Evolutionary conservation across 768 basidiomycete species (phyloP).

Genomic region (Cystobasidium onofrii): DNA sequence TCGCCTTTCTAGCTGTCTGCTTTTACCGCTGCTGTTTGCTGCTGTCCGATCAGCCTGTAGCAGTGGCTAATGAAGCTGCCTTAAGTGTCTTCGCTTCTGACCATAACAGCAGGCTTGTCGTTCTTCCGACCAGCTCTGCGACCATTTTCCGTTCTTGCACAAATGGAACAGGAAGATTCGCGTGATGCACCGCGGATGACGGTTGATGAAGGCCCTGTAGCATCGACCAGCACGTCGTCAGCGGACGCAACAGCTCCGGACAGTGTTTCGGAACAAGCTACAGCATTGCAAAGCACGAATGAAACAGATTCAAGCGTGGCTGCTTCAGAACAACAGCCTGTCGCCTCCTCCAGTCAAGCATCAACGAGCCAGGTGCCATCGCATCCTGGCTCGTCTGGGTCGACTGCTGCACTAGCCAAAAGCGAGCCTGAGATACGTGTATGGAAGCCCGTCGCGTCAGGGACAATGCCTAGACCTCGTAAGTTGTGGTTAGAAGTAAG

Average conservation of each 20-base stretch:
- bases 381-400: not conserved
- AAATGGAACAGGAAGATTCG: not conserved
- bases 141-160: too few species aligned
- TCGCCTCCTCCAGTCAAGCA: not conserved
- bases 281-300: not conserved
- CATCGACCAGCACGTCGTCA: slow-evolving; percentile 2
- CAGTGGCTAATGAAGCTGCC: too few species aligned
- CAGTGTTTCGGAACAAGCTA: not conserved
- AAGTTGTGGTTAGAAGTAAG: too few species aligned
- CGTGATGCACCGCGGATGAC: not conserved
- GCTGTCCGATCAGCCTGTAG: too few species aligned
- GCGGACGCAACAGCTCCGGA: not conserved
- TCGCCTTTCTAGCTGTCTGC: too few species aligned
- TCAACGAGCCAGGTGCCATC: not conserved
- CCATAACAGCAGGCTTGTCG: too few species aligned
- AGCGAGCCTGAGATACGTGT: not conserved
- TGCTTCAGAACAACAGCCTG: not conserved
- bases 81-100: too few species aligned
- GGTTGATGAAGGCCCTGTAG: not conserved
- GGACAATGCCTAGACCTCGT: slow-evolving; percentile 8
- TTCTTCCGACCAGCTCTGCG: too few species aligned
- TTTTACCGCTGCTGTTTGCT: too few species aligned
- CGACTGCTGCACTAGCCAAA: not conserved
- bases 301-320: not conserved
- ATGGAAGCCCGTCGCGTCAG: slow-evolving; percentile 12